These are phyloP conservation scores for Aspergillus uvarum DNA, from an alignment of 2,329 filamentous ascomycete species.

Conservation along the genomic window DNA sequence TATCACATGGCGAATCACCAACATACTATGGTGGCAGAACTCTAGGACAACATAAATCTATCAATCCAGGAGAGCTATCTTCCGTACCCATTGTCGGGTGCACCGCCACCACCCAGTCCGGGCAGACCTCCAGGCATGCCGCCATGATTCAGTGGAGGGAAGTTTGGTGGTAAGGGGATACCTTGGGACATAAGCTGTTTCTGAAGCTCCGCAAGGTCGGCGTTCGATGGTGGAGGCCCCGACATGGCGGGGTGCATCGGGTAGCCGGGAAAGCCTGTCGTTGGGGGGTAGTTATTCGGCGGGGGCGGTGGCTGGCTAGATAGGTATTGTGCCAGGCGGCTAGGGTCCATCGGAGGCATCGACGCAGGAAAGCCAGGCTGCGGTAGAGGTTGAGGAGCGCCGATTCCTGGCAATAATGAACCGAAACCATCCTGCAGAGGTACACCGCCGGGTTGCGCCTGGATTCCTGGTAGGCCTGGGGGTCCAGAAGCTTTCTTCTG, in stretches of 20 bases:
- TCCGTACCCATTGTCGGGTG: constrained; percentile 36
- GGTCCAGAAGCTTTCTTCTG: constrained; percentile 72
- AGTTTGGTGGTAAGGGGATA: constrained; percentile 36
- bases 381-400: constrained; percentile 42
- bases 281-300: constrained; percentile 26
- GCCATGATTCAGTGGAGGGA: constrained; percentile 42
- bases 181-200: constrained; percentile 40
- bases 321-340: constrained; percentile 43
- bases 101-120: constrained; percentile 37
- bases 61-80: constrained; percentile 35
- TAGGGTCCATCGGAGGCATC: constrained; percentile 52
- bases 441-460: constrained; percentile 57
- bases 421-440: constrained; percentile 48
- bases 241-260: constrained; percentile 47
- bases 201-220: constrained; percentile 39
- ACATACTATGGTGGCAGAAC: constrained; percentile 29
- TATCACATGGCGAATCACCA: not conserved
- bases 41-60: not conserved
- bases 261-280: constrained; percentile 39
- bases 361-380: constrained; percentile 32
- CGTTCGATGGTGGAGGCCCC: constrained; percentile 48
- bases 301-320: constrained; percentile 47
- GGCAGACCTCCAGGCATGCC: constrained; percentile 35
- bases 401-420: constrained; percentile 49
- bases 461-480: constrained; percentile 52